A percentile compares a stretch with the other conserved stretches of the same genome.
These are phyloP conservation scores for Colletotrichum cereale DNA, from an alignment of 2,329 filamentous ascomycete species.

Conservation along the genomic window DNA sequence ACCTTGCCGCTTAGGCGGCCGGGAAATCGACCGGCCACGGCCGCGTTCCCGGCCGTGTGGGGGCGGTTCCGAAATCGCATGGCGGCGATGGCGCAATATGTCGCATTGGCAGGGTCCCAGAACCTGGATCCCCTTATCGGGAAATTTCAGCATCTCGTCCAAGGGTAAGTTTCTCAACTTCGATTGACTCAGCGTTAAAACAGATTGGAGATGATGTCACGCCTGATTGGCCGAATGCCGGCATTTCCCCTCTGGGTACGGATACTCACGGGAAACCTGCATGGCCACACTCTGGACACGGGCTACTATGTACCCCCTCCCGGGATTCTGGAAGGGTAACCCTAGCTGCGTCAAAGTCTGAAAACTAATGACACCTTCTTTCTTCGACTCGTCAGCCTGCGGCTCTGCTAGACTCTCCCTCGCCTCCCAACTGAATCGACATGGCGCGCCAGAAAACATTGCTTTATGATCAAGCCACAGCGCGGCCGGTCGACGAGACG, in stretches of 20 bases:
- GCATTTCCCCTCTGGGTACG: neutral
- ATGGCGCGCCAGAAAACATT: constrained; percentile 26
- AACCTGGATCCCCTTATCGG: constrained; percentile 29
- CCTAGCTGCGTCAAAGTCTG: constrained; percentile 14
- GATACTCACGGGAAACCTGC: constrained; percentile 1
- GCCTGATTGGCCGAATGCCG: constrained; percentile 22
- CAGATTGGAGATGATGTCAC: constrained; percentile 8
- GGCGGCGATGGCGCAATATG: constrained; percentile 35
- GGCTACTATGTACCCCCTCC: neutral
- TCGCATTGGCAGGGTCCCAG: constrained; percentile 28
- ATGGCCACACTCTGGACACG: neutral
- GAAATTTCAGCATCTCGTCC: constrained; percentile 6
- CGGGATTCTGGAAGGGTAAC: constrained; percentile 17
- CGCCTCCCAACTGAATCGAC: neutral
- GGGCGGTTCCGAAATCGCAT: constrained; percentile 27
- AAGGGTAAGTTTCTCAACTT: neutral
- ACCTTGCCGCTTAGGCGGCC: neutral
- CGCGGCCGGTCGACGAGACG: constrained; percentile 13
- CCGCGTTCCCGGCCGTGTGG: constrained; percentile 21
- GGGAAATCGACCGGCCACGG: constrained; percentile 9
- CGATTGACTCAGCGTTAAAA: constrained; percentile 1
- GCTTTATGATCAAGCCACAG: neutral
- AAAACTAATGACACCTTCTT: constrained; percentile 30
- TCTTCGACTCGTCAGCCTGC: neutral
- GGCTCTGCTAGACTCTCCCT: constrained; percentile 2